A percentile compares a stretch with the other conserved stretches of the same genome.
phyloP scores from a whole-genome alignment of 1,284 basidiomycete genomes.

The Sporisorium graminicola region DNA sequence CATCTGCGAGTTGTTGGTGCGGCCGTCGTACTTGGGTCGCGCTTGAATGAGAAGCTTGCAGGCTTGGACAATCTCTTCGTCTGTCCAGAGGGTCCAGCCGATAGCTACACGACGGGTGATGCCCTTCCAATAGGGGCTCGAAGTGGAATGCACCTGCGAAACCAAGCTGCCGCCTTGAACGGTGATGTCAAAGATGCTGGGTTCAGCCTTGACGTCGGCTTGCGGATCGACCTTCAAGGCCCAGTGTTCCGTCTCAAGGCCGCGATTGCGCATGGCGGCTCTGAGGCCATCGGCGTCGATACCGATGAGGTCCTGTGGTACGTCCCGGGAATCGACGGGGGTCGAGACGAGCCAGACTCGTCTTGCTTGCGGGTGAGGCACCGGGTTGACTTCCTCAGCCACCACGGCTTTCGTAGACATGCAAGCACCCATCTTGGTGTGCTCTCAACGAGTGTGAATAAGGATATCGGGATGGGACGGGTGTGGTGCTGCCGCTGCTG shows the following conservation, averaged over 20 bases:
- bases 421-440: slow-evolving; percentile 53
- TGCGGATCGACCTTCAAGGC: slow-evolving; percentile 44
- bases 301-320: slow-evolving; percentile 42
- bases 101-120: slow-evolving; percentile 29
- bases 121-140: slow-evolving; percentile 35
- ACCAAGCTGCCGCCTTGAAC: slow-evolving; percentile 29
- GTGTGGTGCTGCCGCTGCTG: not conserved
- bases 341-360: slow-evolving; percentile 43
- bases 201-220: slow-evolving; percentile 5
- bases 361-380: slow-evolving; percentile 40
- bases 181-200: slow-evolving; percentile 47
- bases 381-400: slow-evolving; percentile 18
- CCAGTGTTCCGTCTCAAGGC: slow-evolving; percentile 53
- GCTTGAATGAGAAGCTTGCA: slow-evolving; percentile 37
- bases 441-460: not conserved
- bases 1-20: slow-evolving; percentile 42
- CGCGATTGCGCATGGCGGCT: slow-evolving; percentile 47
- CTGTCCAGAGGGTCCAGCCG: slow-evolving; percentile 51
- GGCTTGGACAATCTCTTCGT: slow-evolving; percentile 37
- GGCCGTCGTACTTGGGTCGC: slow-evolving; percentile 47
- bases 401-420: slow-evolving; percentile 40
- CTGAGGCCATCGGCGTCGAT: slow-evolving; percentile 44
- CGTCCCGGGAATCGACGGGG: slow-evolving; percentile 24
- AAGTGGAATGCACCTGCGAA: slow-evolving; percentile 20
- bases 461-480: not conserved